Base-by-base conservation (phyloP, 2,329 filamentous ascomycete genomes). In the Biscogniauxia sp. region DNA sequence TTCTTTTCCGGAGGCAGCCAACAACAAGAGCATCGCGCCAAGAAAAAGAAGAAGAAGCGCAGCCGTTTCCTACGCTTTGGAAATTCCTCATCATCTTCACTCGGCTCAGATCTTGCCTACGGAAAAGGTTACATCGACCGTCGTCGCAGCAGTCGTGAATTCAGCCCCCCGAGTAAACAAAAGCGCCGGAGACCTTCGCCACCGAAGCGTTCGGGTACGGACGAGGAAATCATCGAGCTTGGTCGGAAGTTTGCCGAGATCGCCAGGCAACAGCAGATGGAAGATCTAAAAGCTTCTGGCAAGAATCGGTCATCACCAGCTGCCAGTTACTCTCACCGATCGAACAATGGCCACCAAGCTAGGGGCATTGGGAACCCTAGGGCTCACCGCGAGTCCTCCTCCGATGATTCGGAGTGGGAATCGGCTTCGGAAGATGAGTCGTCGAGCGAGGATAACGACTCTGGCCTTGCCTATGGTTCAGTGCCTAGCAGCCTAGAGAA, bases 31-130 rank as follows among this genome's bases (percentile, higher is more conserved):
- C 71, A 67, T 56, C 72, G 72, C 49, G 66, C 79, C 65, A 80
- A 79, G 59, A 80, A 78, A 64, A 79, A 78, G 65, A 79, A 79
- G 59, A 80, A 78, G 65, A 79, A 77, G 64, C 79, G 79, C 49
- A 81, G 85, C 45, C 63, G 64, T 60, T 81, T 89, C 57, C 79
- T 88, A 51, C 82, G 80, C 59, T 82, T 86, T 67, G 79, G 77
- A 58, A 89, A 87, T 68, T 88, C 84, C 1, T 90, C 87, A 1
- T 88, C 85, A 1, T 89, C 87, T 0, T 89, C 87, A 0, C 79
- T 89, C 58, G 86, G 89, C 72, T 85, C 83, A 20, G 88, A 91
- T 70, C 76, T 91, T 62, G 88, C 88, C 9, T 91, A 90, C 70
- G 88, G 88, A 9, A 80, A 77, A 58, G 87, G 86, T 17, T 88